Evolutionary conservation across 495 filamentous ascomycete genomes (phyloP), one percentile per base, ranked within the genome.

Genomic region (Penicillium coprophilum): DNA sequence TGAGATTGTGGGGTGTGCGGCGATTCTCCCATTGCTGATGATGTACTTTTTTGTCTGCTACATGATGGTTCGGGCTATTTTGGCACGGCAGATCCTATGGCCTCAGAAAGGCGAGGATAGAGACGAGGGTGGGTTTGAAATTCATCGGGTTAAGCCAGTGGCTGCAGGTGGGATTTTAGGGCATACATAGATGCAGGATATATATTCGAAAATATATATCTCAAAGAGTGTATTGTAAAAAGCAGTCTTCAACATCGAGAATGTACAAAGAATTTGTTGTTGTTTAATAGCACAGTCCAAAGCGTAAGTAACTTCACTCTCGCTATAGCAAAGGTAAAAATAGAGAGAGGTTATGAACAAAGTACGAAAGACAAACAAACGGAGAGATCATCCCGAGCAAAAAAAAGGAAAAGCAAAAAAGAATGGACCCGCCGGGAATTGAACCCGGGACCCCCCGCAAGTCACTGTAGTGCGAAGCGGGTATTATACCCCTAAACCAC

Each of bases 1-100:
- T 34, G 66, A 84, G 27, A 82, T 91, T 13, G 66, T 89, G 24
- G 90, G 87, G 0, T 88, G 85, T 57, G 85, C 80, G 12, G 77
- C 90, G 69, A 80, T 84, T 0, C 69, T 73, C 17, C 74, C 83
- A 2, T 65, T 93, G 4, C 67, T 92, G 10, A 20, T 85, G n/a
- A 82, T 85, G 49, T 94, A 89, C 82, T 61, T 84, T 12, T 77
- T 87, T 54, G 87, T 96, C 21, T 83, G 87, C 51, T 72, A 62
- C 12, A 82, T 80, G 72, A 92, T 92, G 90, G 53, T 90, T 49
- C 71, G 83, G 1, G 87, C 88, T 19, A 77, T 96, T 34, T 65
- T 80, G 50, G 62, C 74, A 41, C 83, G 77, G 57, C 79, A 91
- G 58, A 78, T 90, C 19, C 67, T 91, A 4, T 90, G 87, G 88